Evolutionary conservation across 805 yeast genomes (phyloP), one percentile per base, ranked within the genome.

Genomic region (Candida easanensis): DNA sequence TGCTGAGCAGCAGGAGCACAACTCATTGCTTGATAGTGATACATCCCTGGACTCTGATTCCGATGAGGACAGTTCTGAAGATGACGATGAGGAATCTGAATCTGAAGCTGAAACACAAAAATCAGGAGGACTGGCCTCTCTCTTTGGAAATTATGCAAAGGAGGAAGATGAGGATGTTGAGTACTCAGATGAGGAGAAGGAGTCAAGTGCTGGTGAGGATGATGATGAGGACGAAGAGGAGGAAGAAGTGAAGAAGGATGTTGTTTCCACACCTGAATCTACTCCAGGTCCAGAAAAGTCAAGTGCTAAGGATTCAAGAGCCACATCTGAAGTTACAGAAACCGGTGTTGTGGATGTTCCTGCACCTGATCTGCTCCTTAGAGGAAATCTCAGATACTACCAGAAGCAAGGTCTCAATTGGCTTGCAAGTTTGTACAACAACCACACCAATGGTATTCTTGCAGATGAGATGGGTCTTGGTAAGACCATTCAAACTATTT

Each of bases 391-490:
- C 40, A 80, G 99, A 61, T 87, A 80, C 8, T 93, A 93, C 57
- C 99, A 93, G 62, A 91, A 89, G 44, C 96, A 88, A 63, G 99
- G 99, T 47, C 72, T 93, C 30, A 95, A 93, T 53, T 93, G 99
- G 99, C 68, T 93, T 38, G 98, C 97, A 1, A 88, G 97, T 36
- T 68, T 93, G 45, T 91, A 90, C 67, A 88, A 88, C 61, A 88
- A 88, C 57, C 80, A 86, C 44, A 93, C 98, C 5, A 93, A 93
- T 62, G 99, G 99, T 50, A 93, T 93, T 39, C 73, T 93, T 36
- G 99, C 99, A 1, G 99, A 93, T 64, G 99, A 93, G 62, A 93
- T 93, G 99, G 99, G 99, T 42, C 73, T 93, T 33, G 99, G 95
- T 52, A 93, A 93, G 61, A 93, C 99, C 0, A 91, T 93, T 45